These are phyloP conservation scores for Dalechampia spathulata DNA, from an alignment of 441 rosid genomes.

Conservation along the genomic window DNA sequence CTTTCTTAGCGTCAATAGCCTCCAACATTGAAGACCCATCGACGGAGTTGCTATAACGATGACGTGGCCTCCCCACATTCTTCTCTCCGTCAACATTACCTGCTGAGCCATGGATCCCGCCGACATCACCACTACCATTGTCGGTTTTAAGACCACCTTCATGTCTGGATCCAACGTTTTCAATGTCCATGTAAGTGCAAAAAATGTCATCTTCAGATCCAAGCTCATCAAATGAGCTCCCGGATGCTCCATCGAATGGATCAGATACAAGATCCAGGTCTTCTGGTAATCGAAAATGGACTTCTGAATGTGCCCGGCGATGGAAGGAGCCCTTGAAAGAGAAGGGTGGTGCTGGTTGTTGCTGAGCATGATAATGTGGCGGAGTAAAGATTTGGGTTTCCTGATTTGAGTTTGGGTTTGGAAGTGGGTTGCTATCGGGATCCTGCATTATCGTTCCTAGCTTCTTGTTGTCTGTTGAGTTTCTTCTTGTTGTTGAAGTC, in stretches of 20 bases:
- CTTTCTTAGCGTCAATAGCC: constrained; percentile 81
- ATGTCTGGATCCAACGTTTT: constrained; percentile 34
- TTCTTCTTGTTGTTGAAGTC: too few relatives aligned
- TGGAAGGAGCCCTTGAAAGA: too few relatives aligned
- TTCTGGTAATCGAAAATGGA: constrained; percentile 34
- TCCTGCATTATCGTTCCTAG: too few relatives aligned
- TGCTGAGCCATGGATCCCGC: too few relatives aligned
- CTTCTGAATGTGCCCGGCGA: constrained; percentile 61
- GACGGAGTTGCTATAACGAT: constrained; percentile 70
- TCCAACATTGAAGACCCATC: constrained; percentile 66
- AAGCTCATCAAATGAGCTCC: constrained; percentile 46
- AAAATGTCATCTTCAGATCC: constrained; percentile 88
- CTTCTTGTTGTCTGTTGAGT: too few relatives aligned
- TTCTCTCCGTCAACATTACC: constrained; percentile 14
- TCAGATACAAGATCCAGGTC: constrained; percentile 40
- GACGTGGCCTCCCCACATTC: constrained; percentile 11
- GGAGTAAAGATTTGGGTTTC: too few relatives aligned
- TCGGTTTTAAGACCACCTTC: constrained; percentile 29
- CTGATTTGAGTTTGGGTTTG: too few relatives aligned
- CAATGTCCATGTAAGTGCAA: constrained; percentile 79
- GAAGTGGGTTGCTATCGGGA: too few relatives aligned
- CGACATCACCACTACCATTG: constrained; percentile 28
- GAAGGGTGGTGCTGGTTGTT: too few relatives aligned
- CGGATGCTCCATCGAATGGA: constrained; percentile 25
- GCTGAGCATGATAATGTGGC: too few relatives aligned